phyloP scores from a whole-genome alignment of 352 stramenopile genomes.

The Peronosclerospora sorghi region DNA sequence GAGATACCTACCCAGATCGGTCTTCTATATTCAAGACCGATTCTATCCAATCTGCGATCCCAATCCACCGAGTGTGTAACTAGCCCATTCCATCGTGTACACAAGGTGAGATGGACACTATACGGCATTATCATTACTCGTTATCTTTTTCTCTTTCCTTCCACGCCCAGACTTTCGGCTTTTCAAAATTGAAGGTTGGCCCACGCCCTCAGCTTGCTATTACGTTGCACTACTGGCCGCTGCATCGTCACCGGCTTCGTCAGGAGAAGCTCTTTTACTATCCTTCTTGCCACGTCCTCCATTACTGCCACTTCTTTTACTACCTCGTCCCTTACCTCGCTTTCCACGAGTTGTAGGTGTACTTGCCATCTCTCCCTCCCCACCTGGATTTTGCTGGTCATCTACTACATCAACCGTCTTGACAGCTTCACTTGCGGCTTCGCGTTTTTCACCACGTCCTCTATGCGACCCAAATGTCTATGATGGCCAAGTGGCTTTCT shows the following conservation, averaged over 20 bases:
- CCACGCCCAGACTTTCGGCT: constrained; percentile 14
- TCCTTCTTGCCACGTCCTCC: constrained; percentile 16
- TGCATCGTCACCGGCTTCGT: constrained; percentile 9
- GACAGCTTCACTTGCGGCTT: constrained; percentile 1
- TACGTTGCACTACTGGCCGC: constrained; percentile 8
- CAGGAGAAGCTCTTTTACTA: constrained; percentile 4
- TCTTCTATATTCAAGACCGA: too few species aligned
- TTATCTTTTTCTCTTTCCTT: constrained; percentile 9
- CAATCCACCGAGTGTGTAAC: too few species aligned
- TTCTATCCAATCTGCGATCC: too few species aligned
- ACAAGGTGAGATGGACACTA: too few species aligned
- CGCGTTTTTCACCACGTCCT: constrained; percentile 3
- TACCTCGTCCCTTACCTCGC: constrained; percentile 27
- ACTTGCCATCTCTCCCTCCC: constrained; percentile 1
- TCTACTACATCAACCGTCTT: constrained; percentile 5
- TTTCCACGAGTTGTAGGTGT: constrained; percentile 18
- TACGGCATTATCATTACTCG: constrained; percentile 13
- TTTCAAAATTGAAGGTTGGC: neutral
- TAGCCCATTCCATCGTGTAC: too few species aligned
- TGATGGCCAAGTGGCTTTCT: constrained; percentile 17
- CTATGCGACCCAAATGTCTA: constrained; percentile 11
- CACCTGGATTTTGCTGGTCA: constrained; percentile 8
- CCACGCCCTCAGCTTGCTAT: constrained; percentile 12
- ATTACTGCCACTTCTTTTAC: constrained; percentile 22
- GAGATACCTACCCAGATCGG: too few species aligned